These are phyloP conservation scores for Paratinospora sagittata DNA, from an alignment of 164 flowering plant genomes.

Conservation along the genomic window DNA sequence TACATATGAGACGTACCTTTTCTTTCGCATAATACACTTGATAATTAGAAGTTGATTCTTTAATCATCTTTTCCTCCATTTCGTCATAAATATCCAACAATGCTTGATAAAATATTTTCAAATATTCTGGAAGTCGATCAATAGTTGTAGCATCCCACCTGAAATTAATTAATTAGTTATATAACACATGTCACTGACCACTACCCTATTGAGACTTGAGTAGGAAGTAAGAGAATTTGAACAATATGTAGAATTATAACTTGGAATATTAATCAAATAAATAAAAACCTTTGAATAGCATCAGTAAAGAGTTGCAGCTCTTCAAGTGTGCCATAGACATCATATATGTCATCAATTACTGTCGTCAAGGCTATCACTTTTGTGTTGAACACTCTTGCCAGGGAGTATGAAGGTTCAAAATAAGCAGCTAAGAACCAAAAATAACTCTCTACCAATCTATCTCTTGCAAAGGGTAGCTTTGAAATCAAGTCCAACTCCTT, in stretches of 20 bases:
- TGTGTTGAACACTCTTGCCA: slow-evolving; percentile 9
- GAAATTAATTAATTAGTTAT: slow-evolving; percentile 1
- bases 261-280: background rate
- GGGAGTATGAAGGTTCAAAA: slow-evolving; percentile 19
- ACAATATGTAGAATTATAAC: background rate
- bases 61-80: slow-evolving; percentile 22
- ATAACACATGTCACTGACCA: too few species aligned
- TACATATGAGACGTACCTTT: slow-evolving; percentile 16
- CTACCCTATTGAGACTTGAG: too few species aligned
- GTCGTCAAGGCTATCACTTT: slow-evolving; percentile 16
- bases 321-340: slow-evolving; percentile 22
- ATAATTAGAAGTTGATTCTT: slow-evolving; percentile 25
- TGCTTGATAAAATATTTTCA: slow-evolving; percentile 25
- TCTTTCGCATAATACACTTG: slow-evolving; percentile 24
- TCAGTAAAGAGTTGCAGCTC: slow-evolving; percentile 23
- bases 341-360: slow-evolving; percentile 21
- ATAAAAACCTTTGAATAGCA: slow-evolving; percentile 24
- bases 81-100: slow-evolving; percentile 19
- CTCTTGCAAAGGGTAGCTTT: slow-evolving; percentile 31
- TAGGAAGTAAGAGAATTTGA: too few species aligned
- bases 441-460: slow-evolving; percentile 36
- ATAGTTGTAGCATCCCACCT: slow-evolving; percentile 34
- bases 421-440: slow-evolving; percentile 31
- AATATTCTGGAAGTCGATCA: slow-evolving; percentile 36
- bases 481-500: slow-evolving; percentile 21